These are phyloP conservation scores for Candida boidinii DNA, from an alignment of 805 yeast genomes.

Conservation along the genomic window DNA sequence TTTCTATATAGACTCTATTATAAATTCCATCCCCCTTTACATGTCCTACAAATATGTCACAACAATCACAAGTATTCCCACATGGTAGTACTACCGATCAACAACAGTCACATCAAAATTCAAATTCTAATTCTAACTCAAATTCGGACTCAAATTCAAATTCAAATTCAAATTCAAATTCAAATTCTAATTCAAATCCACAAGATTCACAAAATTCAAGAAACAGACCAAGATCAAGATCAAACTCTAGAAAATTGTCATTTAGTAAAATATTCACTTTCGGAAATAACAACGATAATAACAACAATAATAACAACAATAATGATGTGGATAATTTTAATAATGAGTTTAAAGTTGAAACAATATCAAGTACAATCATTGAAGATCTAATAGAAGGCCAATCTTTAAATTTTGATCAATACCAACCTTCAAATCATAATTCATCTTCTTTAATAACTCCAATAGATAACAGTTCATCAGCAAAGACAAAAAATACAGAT, in stretches of 20 bases:
- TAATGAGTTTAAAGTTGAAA: too few species aligned
- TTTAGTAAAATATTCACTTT: constrained; percentile 31
- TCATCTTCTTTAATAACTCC: too few species aligned
- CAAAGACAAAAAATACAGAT: too few species aligned
- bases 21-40: too few species aligned
- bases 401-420: neutral
- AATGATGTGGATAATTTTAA: constrained; percentile 11
- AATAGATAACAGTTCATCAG: too few species aligned
- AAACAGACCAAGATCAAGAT: constrained; percentile 27
- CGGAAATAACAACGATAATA: constrained; percentile 11
- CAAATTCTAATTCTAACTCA: too few species aligned
- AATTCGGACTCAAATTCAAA: too few species aligned
- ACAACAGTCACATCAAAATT: neutral
- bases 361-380: too few species aligned
- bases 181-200: constrained; percentile 1
- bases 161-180: neutral
- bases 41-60: neutral
- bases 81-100: neutral
- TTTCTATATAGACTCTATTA: too few species aligned
- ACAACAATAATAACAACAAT: too few species aligned
- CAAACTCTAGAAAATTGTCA: constrained; percentile 28
- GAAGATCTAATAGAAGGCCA: too few species aligned
- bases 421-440: too few species aligned
- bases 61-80: neutral
- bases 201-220: constrained; percentile 6